Base-by-base conservation (phyloP, 805 yeast genomes). In the Suhomyces sp. region DNA sequence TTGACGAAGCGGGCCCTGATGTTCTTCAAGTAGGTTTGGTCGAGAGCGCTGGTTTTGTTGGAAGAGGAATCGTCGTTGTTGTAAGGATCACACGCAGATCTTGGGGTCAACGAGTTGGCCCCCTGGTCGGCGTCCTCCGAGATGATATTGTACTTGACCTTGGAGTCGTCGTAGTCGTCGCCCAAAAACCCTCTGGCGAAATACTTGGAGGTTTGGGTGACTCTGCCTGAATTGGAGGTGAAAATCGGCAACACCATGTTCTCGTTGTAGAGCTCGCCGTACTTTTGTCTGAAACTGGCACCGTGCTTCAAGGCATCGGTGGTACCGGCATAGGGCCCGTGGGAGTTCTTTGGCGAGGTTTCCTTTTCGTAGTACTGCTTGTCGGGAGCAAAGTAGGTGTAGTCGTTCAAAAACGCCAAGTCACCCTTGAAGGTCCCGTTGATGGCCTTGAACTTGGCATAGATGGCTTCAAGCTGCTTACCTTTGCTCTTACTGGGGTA, bases 181-280 rank as follows among this genome's bases (percentile, higher is more conserved):
- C 80, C 79, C 60, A 81, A 71, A 66, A 86, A 85, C 0, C 89
- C 90, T 56, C 78, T 71, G 7, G 85, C 83, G 62, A 85, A 86
- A 57, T 73, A 70, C 26, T 72, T 63, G 4, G 87, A 79, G 40
- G 87, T 79, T 54, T 78, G 82, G 54, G 78, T 76, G 27, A 82
- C 81, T 55, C 90, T 74, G 54, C 78, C 76, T 48, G 80, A 78
- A 48, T 81, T 80, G 9, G 86, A 78, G 5, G 84, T 64, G 62
- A 84, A 86, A 35, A 86, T 71, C 5, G 82, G 83, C 29, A 84
- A 64, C 3, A 61, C 54, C 3, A 67, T 42, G 44, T 66, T 62
- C 2, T 62, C 64, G 45, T 73, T 64, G 65, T 72, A 78, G 49
- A 86, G 73, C 46, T 74, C 66, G 17, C 73, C 70, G 66, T 86